These are phyloP conservation scores for Calonectria henricotiae DNA, from an alignment of 2,329 filamentous ascomycete genomes.

Conservation along the genomic window DNA sequence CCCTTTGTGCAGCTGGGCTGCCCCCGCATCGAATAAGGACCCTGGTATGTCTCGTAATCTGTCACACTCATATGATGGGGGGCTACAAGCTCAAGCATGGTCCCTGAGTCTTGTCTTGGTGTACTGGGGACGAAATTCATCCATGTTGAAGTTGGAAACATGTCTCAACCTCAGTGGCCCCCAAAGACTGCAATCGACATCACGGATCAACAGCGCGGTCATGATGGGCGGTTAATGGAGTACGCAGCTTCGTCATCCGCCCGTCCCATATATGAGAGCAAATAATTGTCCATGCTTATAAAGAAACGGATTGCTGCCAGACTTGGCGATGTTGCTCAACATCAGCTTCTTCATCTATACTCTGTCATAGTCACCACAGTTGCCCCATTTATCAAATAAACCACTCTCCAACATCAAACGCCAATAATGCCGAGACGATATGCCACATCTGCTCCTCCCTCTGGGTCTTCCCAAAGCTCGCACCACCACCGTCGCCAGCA, in stretches of 20 bases:
- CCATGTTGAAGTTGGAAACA: background rate
- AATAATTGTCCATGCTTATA: background rate
- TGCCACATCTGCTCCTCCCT: slow-evolving; percentile 39
- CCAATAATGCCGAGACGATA: slow-evolving; percentile 43
- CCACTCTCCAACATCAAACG: background rate
- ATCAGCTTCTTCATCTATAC: background rate
- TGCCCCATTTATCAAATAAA: background rate
- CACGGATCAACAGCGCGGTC: slow-evolving; percentile 1
- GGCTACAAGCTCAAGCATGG: background rate
- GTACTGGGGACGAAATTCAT: background rate
- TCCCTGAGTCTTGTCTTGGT: background rate
- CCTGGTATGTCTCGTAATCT: slow-evolving; percentile 38
- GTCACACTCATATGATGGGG: slow-evolving; percentile 24
- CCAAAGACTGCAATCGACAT: background rate
- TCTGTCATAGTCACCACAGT: background rate
- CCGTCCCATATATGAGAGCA: background rate
- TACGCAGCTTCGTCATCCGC: slow-evolving; percentile 1
- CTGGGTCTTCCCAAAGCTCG: background rate
- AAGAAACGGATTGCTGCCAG: background rate
- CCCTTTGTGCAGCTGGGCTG: slow-evolving; percentile 7
- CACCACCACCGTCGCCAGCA: slow-evolving; percentile 29
- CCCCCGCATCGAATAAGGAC: slow-evolving; percentile 28
- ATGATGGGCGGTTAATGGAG: background rate
- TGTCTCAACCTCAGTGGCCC: slow-evolving; percentile 15
- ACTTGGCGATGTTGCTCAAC: background rate